Base-by-base conservation (phyloP, 495 filamentous ascomycete species). In the Podospora sp. region DNA sequence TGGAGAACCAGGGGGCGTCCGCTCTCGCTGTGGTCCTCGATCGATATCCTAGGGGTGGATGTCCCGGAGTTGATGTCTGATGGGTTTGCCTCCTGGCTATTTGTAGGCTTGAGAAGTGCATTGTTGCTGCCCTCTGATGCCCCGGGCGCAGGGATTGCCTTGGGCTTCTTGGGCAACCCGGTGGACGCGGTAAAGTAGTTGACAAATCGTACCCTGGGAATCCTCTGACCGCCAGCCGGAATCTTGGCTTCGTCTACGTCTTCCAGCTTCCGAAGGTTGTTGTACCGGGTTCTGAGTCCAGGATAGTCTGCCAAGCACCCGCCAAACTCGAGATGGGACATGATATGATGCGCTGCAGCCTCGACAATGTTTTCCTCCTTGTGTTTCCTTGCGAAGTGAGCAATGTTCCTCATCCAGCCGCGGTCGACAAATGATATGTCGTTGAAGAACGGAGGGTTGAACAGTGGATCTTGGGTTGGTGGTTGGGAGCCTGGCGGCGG, bases 111-210 rank as follows among this genome's bases (percentile, higher is more conserved):
- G 53, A 49, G 50, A 4, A 11, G 27, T 33, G 33, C 25, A 46
- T 46, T 46, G 40, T 46, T 18, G 16, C 40, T 46, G 21, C 24
- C 24, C 35, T 62, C 60, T 21, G 33, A 4, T 60, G 29, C 12
- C 18, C 26, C 6, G 9, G 58, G 46, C 11, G 68, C 60, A 6
- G 18, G 16, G 4, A 26, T 21, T 2, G 68, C 6, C 49, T 66
- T 69, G 7, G 65, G 63, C 29, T 70, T 68, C 79, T 90, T 87
- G 29, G 82, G 82, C 64, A 80, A 79, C 1, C 92, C 93, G 5
- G 89, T 90, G 63, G 91, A 93, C 26, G 90, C 84, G 9, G 94
- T 97, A 72, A 95, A 97, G 75, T 96, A 97, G 72, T 97, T 97
- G 50, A 92, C 81, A 72, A 97, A 97, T 2, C 92, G 83, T 12